Evolutionary conservation across 2,329 filamentous ascomycete species (phyloP).

Genomic region (Pseudonectria buxi): DNA sequence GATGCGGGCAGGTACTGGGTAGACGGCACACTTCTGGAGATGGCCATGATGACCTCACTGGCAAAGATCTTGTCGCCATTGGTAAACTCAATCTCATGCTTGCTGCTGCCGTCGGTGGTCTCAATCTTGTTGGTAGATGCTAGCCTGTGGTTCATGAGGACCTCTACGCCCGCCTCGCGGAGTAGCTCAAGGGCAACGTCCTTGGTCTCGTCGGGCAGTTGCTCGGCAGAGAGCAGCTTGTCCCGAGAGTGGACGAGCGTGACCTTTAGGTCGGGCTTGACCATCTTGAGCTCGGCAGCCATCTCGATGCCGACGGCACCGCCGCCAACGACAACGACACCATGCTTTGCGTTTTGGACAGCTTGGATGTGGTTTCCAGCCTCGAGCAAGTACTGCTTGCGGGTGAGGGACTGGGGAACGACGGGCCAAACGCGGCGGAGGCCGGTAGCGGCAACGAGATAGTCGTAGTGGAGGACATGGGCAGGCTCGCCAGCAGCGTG

Average conservation of each 20-base stretch:
- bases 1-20: constrained; percentile 54
- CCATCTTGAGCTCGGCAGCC: constrained; percentile 67
- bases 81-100: constrained; percentile 48
- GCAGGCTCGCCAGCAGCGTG: constrained; percentile 35
- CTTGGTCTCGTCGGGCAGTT: constrained; percentile 63
- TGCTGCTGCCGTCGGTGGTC: constrained; percentile 32
- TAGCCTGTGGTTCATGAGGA: constrained; percentile 56
- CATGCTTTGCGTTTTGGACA: constrained; percentile 45
- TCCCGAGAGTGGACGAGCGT: constrained; percentile 67
- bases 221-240: constrained; percentile 66
- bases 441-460: constrained; percentile 66
- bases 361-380: constrained; percentile 51
- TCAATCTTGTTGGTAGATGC: constrained; percentile 40
- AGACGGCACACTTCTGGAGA: constrained; percentile 56
- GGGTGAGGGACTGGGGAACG: constrained; percentile 59
- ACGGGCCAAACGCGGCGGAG: constrained; percentile 64
- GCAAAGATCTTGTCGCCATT: constrained; percentile 54
- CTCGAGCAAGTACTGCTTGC: constrained; percentile 58
- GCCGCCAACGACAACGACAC: constrained; percentile 68
- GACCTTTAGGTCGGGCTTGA: constrained; percentile 58
- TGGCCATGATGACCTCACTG: constrained; percentile 62
- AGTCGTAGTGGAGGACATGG: constrained; percentile 57
- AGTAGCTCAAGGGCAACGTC: constrained; percentile 53
- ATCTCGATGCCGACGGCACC: constrained; percentile 76
- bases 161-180: constrained; percentile 55